phyloP scores from a whole-genome alignment of 257 asterid genomes.

The Mentha longifolia region DNA sequence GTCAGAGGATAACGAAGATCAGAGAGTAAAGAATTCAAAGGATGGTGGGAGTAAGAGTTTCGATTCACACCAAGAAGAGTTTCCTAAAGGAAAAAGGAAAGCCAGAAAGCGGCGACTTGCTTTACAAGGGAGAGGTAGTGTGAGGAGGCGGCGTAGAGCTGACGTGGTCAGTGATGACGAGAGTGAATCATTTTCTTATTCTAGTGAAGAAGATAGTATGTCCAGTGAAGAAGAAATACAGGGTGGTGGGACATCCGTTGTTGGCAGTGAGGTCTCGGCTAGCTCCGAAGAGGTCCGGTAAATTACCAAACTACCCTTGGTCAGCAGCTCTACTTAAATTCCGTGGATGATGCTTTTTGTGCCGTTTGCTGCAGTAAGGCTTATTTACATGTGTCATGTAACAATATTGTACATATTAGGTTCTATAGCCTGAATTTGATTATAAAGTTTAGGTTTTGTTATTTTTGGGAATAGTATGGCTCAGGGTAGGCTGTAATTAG shows the following conservation, averaged over 20 bases:
- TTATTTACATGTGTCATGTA: constrained; percentile 27
- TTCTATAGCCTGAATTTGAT: constrained; percentile 22
- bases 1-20: constrained; percentile 73
- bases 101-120: constrained; percentile 81
- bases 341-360: neutral
- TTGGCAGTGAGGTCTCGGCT: constrained; percentile 63
- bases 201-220: constrained; percentile 65
- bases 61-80: constrained; percentile 78
- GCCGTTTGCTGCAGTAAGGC: constrained; percentile 16
- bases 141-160: constrained; percentile 66
- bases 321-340: neutral
- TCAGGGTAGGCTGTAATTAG: constrained; percentile 25
- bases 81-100: constrained; percentile 86
- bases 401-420: constrained; percentile 39
- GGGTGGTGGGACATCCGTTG: constrained; percentile 54
- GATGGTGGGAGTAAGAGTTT: constrained; percentile 56
- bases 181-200: constrained; percentile 60
- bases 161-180: constrained; percentile 80
- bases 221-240: constrained; percentile 79
- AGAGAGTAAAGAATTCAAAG: constrained; percentile 42
- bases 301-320: neutral
- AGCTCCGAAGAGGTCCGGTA: constrained; percentile 62
- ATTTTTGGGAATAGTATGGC: neutral
- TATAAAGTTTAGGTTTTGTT: constrained; percentile 3
- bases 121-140: constrained; percentile 69